Base-by-base conservation (phyloP, 2,329 filamentous ascomycete genomes). In the Diaporthe caulivora region DNA sequence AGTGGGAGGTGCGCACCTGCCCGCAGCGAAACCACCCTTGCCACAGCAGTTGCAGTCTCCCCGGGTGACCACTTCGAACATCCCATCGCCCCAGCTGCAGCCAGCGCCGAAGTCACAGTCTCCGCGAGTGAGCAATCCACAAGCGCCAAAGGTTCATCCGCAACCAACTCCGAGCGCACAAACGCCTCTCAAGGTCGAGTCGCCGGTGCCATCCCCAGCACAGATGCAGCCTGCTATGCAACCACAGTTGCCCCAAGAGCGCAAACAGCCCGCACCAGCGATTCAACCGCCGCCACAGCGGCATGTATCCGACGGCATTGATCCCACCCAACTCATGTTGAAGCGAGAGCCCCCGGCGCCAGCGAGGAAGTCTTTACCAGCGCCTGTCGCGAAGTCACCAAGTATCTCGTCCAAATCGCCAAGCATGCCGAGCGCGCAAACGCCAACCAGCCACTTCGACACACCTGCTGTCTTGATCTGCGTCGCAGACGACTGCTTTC, bases 401-500 rank as follows among this genome's bases (percentile, higher is more conserved):
- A 84, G 84, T 9, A 78, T 83, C 4, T 81, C 83, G 0, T 80
- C 83, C 7, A 85, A 51, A 62, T 75, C 73, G 34, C 73, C 73
- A 24, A 72, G 58, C 26, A 64, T 75, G 24, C 40, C 73, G 29
- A 60, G 64, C n/a, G 65, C 40, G n/a, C 73, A 75, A 24, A 75
- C 84, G 75, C 79, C 82, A 42, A 71, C 70, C 10, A 80, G 83
- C 5, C 84, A 86, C 11, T 80, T 86, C 11, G 89, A 90, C 72
- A 87, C 87, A 0, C 84, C 89, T 3, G 85, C 91, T 2, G 83
- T 95, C 11, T 85, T 95, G 72, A 85, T 94, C 10, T 89, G 89
- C n/a, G 86, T 95, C 18, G 93, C 93, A 2, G 93, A 96, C 78
- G 93, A 96, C 76, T 95, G 93, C 78, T 90, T 95, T 69, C 84